These are phyloP conservation scores for Penicillium olsonii DNA, from an alignment of 2,329 filamentous ascomycete genomes.

Conservation along the genomic window DNA sequence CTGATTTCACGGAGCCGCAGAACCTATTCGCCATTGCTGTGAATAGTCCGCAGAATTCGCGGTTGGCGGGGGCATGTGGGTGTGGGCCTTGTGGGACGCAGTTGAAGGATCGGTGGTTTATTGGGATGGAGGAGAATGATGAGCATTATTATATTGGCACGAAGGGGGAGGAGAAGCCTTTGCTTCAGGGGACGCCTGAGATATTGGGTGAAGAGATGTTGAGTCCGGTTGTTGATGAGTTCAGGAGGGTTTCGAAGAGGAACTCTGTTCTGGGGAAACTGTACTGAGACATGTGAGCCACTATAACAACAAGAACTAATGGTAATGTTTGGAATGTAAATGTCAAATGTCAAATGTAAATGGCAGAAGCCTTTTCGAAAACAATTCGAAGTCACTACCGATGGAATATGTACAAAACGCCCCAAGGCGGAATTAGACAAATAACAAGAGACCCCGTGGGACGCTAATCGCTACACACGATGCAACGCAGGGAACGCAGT, in stretches of 20 bases:
- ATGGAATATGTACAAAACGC: slow-evolving; percentile 15
- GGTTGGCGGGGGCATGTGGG: slow-evolving; percentile 59
- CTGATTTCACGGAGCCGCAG: slow-evolving; percentile 76
- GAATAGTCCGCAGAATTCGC: slow-evolving; percentile 59
- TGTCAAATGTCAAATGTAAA: too few relatives aligned
- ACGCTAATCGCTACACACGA: slow-evolving; percentile 23
- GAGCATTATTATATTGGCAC: slow-evolving; percentile 55
- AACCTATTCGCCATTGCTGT: slow-evolving; percentile 73
- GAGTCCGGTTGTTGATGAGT: slow-evolving; percentile 39
- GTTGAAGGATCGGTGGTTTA: slow-evolving; percentile 48
- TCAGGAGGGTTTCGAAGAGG: slow-evolving; percentile 32
- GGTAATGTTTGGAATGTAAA: slow-evolving; percentile 1
- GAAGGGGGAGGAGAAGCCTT: slow-evolving; percentile 26
- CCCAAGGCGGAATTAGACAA: neutral
- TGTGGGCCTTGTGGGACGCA: slow-evolving; percentile 55
- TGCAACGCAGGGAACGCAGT: slow-evolving; percentile 11
- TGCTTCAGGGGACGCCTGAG: slow-evolving; percentile 4
- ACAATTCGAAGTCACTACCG: slow-evolving; percentile 2
- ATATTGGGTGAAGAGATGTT: slow-evolving; percentile 18
- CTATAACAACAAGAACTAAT: neutral
- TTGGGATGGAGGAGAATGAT: slow-evolving; percentile 48
- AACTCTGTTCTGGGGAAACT: slow-evolving; percentile 29
- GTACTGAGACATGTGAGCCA: slow-evolving; percentile 21
- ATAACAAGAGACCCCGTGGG: slow-evolving; percentile 7
- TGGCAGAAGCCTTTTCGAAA: neutral